Base-by-base conservation (phyloP, 2,329 filamentous ascomycete genomes). In the Emmonsia crescens region DNA sequence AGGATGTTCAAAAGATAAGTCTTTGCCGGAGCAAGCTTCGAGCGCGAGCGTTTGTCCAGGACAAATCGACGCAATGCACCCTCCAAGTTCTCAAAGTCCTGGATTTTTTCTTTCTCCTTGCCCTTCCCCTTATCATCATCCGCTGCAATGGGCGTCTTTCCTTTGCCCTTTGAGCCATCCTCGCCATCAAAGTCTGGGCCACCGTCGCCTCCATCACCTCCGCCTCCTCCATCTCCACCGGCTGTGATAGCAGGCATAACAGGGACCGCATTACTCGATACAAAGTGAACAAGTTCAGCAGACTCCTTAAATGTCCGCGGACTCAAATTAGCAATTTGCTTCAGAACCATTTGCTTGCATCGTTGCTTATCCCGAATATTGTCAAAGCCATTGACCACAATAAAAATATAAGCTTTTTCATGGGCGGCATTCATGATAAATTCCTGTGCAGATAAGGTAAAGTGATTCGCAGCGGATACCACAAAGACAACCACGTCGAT, bases 401-500 rank as follows among this genome's bases (percentile, higher is more conserved):
- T 96, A 74, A 99, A 99, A 65, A 99, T 92, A 72, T 99, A 99
- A 0, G 94, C 93, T 76, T 99, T 99, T 72, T 99, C 94, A 48
- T 93, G 86, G 0, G 94, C 94, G 1, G 94, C 94, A 58, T 93
- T 93, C 80, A 89, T 89, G 64, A 99, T 96, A 71, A 99, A 99
- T 69, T 99, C 94, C 75, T 89, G 95, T n/a, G 94, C 92, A 0
- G 94, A 96, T 60, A 96, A 85, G 0, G 94, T 99, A 72, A 99
- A 97, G 75, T 99, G 94, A 67, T 99, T 99, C 31, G 93, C 91
- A 2, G 94, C 94, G 12, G 92, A 96, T 5, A 99, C 94, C 40
- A 99, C 94, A 69, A 99, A 99, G 0, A 99, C 92, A 0, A 99
- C 94, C 0, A 99, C 94, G 69, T 99, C 94, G 65, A 99, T 99